These are phyloP conservation scores for Cytidiella melzeri DNA, from an alignment of 768 basidiomycete genomes.

Conservation along the genomic window DNA sequence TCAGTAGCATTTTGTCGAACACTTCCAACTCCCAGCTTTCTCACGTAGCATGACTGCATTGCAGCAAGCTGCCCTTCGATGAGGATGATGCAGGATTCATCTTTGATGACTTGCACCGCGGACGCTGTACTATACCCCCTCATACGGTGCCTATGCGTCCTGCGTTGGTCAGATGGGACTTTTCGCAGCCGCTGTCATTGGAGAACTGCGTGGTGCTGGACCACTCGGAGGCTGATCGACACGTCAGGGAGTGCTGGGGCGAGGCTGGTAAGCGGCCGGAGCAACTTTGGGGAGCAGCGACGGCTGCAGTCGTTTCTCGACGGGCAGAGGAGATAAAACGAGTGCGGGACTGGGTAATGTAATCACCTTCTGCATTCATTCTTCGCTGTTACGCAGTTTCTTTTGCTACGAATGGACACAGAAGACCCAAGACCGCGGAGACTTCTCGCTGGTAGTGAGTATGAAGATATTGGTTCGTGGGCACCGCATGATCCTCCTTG, in stretches of 20 bases:
- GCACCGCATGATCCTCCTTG: not conserved
- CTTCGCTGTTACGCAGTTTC: no score
- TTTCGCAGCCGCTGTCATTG: constrained; percentile 49
- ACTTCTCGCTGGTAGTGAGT: no score
- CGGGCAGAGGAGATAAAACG: constrained; percentile 53
- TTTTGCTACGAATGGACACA: no score
- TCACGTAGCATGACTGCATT: constrained; percentile 1
- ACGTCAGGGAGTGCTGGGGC: constrained; percentile 40
- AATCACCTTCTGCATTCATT: no score
- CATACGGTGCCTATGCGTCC: constrained; percentile 68
- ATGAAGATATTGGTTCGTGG: no score
- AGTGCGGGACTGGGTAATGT: constrained; percentile 50
- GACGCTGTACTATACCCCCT: constrained; percentile 75
- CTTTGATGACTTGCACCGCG: constrained; percentile 83
- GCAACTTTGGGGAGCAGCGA: constrained; percentile 69
- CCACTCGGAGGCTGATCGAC: constrained; percentile 62
- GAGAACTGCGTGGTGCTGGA: constrained; percentile 89
- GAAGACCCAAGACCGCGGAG: no score
- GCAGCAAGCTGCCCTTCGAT: constrained; percentile 69
- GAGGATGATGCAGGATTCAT: constrained; percentile 80
- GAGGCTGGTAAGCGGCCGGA: constrained; percentile 28
- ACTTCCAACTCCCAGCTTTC: no score
- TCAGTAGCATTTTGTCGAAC: constrained; percentile 25
- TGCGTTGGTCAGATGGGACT: constrained; percentile 78
- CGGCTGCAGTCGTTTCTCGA: constrained; percentile 49